Percentiles rank a stretch among this genome's conserved stretches.
These are phyloP conservation scores for Chaetoscypha palmicola DNA, from an alignment of 2,329 filamentous ascomycete genomes.

Conservation along the genomic window DNA sequence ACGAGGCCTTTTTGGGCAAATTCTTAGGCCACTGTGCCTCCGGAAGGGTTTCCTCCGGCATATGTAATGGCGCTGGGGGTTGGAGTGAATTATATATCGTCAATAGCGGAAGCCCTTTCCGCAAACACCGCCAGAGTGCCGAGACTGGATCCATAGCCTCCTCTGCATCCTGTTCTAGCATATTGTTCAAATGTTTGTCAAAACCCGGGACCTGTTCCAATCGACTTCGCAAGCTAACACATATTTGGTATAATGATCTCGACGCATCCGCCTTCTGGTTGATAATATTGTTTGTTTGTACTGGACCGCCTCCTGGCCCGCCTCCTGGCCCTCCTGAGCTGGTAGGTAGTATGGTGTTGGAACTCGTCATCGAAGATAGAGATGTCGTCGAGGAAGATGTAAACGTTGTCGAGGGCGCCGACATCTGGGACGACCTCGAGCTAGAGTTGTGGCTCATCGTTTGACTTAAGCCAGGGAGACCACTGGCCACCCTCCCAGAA, in stretches of 20 bases:
- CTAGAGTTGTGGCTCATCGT: slow-evolving; percentile 34
- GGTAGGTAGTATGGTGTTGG: slow-evolving; percentile 31
- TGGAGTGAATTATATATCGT: slow-evolving; percentile 82
- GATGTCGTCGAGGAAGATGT: slow-evolving; percentile 33
- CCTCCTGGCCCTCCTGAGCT: slow-evolving; percentile 15
- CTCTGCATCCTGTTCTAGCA: slow-evolving; percentile 60
- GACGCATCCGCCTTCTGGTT: slow-evolving; percentile 93
- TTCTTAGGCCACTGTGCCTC: slow-evolving; percentile 77
- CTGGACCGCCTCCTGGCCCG: slow-evolving; percentile 46
- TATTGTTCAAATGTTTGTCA: slow-evolving; percentile 63
- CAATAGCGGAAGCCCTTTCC: slow-evolving; percentile 76
- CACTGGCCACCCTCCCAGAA: slow-evolving; percentile 17
- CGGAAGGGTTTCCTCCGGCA: slow-evolving; percentile 53
- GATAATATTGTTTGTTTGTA: slow-evolving; percentile 86
- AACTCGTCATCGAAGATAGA: slow-evolving; percentile 29
- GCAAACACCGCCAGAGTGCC: slow-evolving; percentile 80
- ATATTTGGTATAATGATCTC: slow-evolving; percentile 90
- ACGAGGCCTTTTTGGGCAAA: slow-evolving; percentile 77
- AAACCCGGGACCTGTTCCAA: slow-evolving; percentile 80
- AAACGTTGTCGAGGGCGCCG: slow-evolving; percentile 50
- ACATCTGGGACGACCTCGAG: slow-evolving; percentile 53
- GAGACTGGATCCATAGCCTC: slow-evolving; percentile 75
- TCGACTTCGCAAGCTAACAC: slow-evolving; percentile 74
- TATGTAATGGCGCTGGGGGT: slow-evolving; percentile 59
- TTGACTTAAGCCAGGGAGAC: slow-evolving; percentile 22